A percentile compares a stretch with the other conserved stretches of the same genome.
Conservation (phyloP, 1,284 basidiomycete genomes). For the Melampsora larici-populina region DNA sequence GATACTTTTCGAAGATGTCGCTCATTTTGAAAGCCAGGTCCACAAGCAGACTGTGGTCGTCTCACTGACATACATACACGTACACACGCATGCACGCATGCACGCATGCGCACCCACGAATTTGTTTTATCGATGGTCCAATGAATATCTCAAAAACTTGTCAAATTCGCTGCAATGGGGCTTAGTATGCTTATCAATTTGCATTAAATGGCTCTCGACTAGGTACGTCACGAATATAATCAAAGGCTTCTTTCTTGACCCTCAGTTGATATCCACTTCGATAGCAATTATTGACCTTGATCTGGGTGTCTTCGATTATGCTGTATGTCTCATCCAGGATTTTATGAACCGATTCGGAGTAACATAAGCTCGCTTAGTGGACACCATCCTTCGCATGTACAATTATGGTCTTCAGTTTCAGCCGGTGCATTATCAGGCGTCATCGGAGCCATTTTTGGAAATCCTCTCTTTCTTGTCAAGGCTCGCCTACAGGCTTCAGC, state of each 20-base stretch:
- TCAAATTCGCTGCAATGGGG: neutral
- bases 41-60: no score
- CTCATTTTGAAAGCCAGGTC: no score
- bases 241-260: neutral
- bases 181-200: constrained; percentile 61
- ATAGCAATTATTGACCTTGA: no score
- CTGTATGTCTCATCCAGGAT: constrained; percentile 60
- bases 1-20: no score
- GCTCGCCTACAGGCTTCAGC: constrained; percentile 80
- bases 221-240: constrained; percentile 59
- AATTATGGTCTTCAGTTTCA: constrained; percentile 45
- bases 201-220: constrained; percentile 90
- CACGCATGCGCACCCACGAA: no score
- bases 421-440: constrained; percentile 46
- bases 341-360: constrained; percentile 88
- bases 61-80: no score
- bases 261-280: no score
- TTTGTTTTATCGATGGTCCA: no score
- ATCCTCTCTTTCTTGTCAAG: constrained; percentile 93
- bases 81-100: neutral
- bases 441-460: constrained; percentile 73
- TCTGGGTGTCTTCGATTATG: neutral
- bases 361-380: constrained; percentile 36
- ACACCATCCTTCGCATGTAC: constrained; percentile 39
- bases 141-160: no score